Conservation (phyloP, 2,329 filamentous ascomycete genomes). For the Capronia americana region DNA sequence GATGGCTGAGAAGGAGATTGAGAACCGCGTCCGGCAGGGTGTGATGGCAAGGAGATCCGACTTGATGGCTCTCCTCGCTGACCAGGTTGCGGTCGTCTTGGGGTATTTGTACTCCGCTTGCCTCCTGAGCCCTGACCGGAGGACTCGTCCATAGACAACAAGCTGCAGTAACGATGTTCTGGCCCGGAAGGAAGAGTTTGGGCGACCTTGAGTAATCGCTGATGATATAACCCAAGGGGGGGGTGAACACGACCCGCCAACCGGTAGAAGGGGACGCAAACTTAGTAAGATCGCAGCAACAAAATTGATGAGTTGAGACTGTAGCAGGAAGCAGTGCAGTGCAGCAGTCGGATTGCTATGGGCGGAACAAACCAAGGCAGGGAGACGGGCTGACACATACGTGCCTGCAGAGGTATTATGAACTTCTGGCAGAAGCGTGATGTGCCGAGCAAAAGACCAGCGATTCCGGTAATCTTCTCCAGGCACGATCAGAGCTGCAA, state of each 20-base stretch:
- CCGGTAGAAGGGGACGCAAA: constrained; percentile 26
- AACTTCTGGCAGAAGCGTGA: constrained; percentile 24
- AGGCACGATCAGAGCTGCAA: constrained; percentile 5
- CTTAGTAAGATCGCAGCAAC: constrained; percentile 35
- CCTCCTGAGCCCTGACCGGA: constrained; percentile 16
- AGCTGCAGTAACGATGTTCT: constrained; percentile 12
- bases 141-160: constrained; percentile 31
- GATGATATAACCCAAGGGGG: constrained; percentile 34
- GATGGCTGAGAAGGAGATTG: constrained; percentile 19
- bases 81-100: constrained; percentile 21
- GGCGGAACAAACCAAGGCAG: constrained; percentile 24
- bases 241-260: constrained; percentile 23
- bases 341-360: constrained; percentile 9
- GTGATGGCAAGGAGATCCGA: constrained; percentile 16
- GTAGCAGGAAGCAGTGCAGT: constrained; percentile 18
- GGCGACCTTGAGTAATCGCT: constrained; percentile 33
- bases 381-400: constrained; percentile 32
- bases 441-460: constrained; percentile 22
- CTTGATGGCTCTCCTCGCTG: constrained; percentile 21
- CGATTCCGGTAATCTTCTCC: constrained; percentile 23
- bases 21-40: constrained; percentile 23
- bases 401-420: constrained; percentile 28
- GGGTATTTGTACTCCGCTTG: constrained; percentile 19
- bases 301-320: constrained; percentile 25
- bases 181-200: constrained; percentile 1